Conservation (phyloP, 164 flowering plant species). For the Akebia trifoliata region DNA sequence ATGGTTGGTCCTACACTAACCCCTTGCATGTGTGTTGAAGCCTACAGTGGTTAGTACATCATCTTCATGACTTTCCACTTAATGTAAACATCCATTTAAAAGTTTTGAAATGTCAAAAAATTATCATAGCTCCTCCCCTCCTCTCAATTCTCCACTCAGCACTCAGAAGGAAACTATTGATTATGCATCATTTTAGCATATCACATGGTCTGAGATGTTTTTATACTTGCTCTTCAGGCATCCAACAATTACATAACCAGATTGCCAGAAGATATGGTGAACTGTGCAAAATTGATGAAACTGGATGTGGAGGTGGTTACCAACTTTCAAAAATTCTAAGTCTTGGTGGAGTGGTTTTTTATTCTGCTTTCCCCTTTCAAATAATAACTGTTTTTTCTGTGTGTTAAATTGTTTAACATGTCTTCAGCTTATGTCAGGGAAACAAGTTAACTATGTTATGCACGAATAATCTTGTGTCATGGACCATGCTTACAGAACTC, state of each 20-base stretch:
- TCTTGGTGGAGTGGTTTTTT: not conserved
- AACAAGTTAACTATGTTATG: slow-evolving; percentile 63
- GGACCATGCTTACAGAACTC: slow-evolving; percentile 78
- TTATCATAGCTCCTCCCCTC: no score
- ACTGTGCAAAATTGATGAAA: slow-evolving; percentile 73
- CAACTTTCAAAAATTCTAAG: not conserved
- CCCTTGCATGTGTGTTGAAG: no score
- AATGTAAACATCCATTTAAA: no score
- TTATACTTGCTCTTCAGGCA: slow-evolving; percentile 46
- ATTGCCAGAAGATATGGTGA: slow-evolving; percentile 70
- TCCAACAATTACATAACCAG: slow-evolving; percentile 65
- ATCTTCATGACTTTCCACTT: no score
- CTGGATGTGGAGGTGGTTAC: slow-evolving; percentile 77
- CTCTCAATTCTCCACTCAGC: no score
- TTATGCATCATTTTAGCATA: not conserved
- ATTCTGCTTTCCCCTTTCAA: not conserved
- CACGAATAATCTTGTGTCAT: slow-evolving; percentile 52
- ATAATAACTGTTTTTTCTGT: not conserved
- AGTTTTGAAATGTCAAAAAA: no score
- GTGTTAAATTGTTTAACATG: not conserved
- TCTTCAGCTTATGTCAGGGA: slow-evolving; percentile 46
- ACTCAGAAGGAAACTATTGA: no score
- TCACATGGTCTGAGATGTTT: slow-evolving; percentile 3
- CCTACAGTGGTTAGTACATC: no score
- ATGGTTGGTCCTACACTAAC: no score